phyloP scores from a whole-genome alignment of 768 basidiomycete genomes.

The Termitomyces sp. region DNA sequence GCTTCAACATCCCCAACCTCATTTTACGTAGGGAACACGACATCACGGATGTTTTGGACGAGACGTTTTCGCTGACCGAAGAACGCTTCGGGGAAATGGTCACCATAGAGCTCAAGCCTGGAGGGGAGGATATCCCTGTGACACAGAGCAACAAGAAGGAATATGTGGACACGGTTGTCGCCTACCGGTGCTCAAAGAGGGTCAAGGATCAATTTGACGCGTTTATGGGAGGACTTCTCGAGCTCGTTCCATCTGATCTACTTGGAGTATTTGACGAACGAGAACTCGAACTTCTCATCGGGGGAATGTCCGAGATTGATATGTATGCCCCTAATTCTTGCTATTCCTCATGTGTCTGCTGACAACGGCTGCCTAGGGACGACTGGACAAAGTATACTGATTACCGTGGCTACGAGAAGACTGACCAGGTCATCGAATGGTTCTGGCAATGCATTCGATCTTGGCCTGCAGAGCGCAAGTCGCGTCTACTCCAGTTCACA shows the following conservation, averaged over 20 bases:
- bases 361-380: constrained; percentile 42
- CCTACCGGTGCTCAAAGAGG: constrained; percentile 79
- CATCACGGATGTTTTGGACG: constrained; percentile 71
- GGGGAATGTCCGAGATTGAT: constrained; percentile 91
- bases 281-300: constrained; percentile 85
- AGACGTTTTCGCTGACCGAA: constrained; percentile 68
- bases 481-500: constrained; percentile 83
- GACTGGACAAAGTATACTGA: constrained; percentile 95
- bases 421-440: constrained; percentile 89
- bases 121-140: constrained; percentile 57
- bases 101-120: constrained; percentile 61
- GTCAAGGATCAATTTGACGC: constrained; percentile 83
- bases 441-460: constrained; percentile 92
- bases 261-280: constrained; percentile 90
- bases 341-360: not conserved
- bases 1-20: not conserved
- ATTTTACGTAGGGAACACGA: constrained; percentile 59
- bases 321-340: constrained; percentile 44
- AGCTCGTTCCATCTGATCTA: constrained; percentile 80
- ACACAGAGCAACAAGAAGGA: constrained; percentile 77
- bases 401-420: constrained; percentile 84
- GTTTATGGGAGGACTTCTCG: constrained; percentile 82
- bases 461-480: constrained; percentile 89
- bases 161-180: constrained; percentile 74
- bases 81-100: constrained; percentile 75